Conservation (phyloP, 257 asterid species). For the Petunia axillaris region DNA sequence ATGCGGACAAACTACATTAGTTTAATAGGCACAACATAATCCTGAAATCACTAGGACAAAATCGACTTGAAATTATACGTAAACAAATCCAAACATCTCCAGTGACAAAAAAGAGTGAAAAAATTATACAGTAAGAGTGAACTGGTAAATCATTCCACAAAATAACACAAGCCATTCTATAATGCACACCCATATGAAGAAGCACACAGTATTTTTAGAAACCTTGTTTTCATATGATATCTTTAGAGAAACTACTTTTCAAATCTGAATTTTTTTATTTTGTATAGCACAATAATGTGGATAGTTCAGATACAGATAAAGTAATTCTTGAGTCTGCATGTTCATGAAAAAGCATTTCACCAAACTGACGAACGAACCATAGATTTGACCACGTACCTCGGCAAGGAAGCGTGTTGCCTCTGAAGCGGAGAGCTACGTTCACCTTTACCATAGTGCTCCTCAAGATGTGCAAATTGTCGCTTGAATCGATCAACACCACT, state of each 20-base stretch:
- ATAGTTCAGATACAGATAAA: background rate
- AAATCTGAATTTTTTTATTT: background rate
- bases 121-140: background rate
- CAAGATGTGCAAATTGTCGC: slow-evolving; percentile 95
- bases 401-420: slow-evolving; percentile 88
- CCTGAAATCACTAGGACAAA: background rate
- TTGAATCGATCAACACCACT: slow-evolving; percentile 98
- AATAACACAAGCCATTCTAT: background rate
- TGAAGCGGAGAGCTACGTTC: slow-evolving; percentile 70
- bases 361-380: background rate
- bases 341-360: background rate
- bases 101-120: background rate
- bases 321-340: background rate
- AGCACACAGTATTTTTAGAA: background rate
- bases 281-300: background rate
- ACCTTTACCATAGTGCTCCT: slow-evolving; percentile 82
- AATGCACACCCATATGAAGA: background rate
- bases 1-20: slow-evolving; percentile 1
- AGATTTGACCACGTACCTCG: slow-evolving; percentile 57
- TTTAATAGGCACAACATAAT: background rate
- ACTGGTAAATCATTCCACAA: slow-evolving; percentile 14
- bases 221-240: background rate
- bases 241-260: background rate
- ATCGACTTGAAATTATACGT: background rate
- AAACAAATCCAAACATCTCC: slow-evolving; percentile 5